Conservation (phyloP, 192 early-diverging fungal genomes). For the Phlyctochytrium arcticum region DNA sequence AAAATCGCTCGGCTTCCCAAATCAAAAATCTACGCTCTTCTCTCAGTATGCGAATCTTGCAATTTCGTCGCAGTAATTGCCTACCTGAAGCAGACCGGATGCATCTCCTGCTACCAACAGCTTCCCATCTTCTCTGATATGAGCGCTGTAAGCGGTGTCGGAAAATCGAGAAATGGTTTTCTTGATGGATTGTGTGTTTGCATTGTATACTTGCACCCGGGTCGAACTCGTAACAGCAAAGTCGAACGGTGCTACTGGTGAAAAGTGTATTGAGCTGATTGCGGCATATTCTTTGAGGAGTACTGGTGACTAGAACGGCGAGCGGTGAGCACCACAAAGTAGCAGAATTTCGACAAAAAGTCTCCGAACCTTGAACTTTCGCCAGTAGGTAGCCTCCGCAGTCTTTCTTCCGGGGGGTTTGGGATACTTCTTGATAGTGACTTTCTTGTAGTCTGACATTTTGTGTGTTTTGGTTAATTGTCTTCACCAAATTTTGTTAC, state of each 20-base stretch:
- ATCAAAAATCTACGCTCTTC: conserved; percentile 46
- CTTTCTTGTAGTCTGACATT: conserved; percentile 24
- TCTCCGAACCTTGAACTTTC: conserved; percentile 27
- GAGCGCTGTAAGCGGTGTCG: conserved; percentile 77
- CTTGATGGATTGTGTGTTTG: conserved; percentile 76
- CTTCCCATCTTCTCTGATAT: conserved; percentile 81
- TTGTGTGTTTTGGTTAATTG: too few species aligned
- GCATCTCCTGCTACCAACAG: conserved; percentile 92
- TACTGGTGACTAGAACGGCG: conserved; percentile 64
- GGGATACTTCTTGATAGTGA: conserved; percentile 20
- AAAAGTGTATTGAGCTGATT: conserved; percentile 79
- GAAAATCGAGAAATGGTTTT: conserved; percentile 91
- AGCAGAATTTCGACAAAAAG: neutral
- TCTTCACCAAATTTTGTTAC: too few species aligned
- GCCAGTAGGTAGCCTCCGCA: conserved; percentile 23
- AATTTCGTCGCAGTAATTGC: too few species aligned
- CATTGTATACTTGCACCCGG: conserved; percentile 87
- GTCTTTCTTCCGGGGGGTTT: conserved; percentile 15
- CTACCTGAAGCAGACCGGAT: conserved; percentile 72
- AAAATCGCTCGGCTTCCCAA: conserved; percentile 48
- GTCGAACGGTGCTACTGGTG: conserved; percentile 73
- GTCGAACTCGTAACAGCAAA: conserved; percentile 88
- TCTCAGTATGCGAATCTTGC: conserved; percentile 12
- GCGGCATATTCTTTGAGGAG: conserved; percentile 84
- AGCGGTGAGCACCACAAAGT: neutral